A percentile compares a stretch with the other conserved stretches of the same genome.
phyloP scores from a whole-genome alignment of 306 rosid genomes.

The Rosa multiflora region DNA sequence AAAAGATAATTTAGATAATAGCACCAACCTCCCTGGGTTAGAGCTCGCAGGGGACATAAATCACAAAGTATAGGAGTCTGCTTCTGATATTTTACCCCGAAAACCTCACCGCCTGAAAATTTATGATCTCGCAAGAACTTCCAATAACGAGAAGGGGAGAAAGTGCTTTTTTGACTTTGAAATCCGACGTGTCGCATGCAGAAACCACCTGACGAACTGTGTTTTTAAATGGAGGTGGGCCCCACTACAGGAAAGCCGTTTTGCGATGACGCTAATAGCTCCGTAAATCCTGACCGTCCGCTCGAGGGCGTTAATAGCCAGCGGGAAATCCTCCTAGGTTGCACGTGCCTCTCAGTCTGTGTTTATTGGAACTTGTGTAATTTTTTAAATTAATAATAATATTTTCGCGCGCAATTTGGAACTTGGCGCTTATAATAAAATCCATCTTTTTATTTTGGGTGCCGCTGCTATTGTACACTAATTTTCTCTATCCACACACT shows the following conservation, averaged over 20 bases:
- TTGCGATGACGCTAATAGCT: too few relatives aligned
- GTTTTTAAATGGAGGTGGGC: slow-evolving; percentile 2
- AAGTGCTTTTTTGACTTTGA: slow-evolving; percentile 27
- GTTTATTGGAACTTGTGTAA: background rate
- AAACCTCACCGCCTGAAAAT: too few relatives aligned
- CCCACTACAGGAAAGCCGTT: slow-evolving; percentile 3
- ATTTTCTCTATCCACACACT: too few relatives aligned
- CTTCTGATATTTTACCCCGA: too few relatives aligned
- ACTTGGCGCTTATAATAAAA: too few relatives aligned
- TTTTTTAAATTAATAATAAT: background rate
- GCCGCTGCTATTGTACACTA: too few relatives aligned
- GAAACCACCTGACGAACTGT: background rate
- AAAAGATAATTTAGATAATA: background rate
- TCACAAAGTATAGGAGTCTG: too few relatives aligned
- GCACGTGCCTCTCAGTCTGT: background rate
- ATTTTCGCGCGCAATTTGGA: too few relatives aligned
- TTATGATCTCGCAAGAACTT: background rate
- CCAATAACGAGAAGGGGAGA: slow-evolving; percentile 1
- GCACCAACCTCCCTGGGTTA: background rate
- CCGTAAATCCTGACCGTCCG: background rate
- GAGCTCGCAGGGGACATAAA: too few relatives aligned
- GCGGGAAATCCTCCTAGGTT: slow-evolving; percentile 10
- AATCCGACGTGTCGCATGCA: slow-evolving; percentile 12
- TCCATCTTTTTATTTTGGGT: too few relatives aligned
- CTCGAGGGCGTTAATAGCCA: background rate